A percentile compares a stretch with the other conserved stretches of the same genome.
phyloP scores from a whole-genome alignment of 2,329 filamentous ascomycete genomes.

The Colletotrichum magnum region DNA sequence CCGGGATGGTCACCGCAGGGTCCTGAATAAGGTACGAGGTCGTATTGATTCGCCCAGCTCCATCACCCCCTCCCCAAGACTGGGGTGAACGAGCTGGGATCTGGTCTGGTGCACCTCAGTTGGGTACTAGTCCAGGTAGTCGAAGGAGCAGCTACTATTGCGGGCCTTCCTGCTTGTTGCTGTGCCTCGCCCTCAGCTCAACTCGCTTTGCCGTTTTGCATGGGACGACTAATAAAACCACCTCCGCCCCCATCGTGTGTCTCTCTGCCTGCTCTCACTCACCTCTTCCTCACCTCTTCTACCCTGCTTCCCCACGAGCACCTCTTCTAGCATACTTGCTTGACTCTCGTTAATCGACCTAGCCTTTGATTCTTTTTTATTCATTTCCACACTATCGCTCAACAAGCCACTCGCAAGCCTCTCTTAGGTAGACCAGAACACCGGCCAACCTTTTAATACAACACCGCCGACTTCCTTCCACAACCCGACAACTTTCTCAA shows the following conservation, averaged over 20 bases:
- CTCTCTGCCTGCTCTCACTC: not conserved
- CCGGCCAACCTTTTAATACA: slow-evolving; percentile 31
- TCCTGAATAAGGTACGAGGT: slow-evolving; percentile 40
- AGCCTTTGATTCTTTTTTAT: slow-evolving; percentile 34
- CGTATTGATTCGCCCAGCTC: slow-evolving; percentile 39
- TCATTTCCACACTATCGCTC: slow-evolving; percentile 38
- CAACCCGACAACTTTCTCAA: slow-evolving; percentile 4
- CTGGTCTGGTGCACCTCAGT: too few species aligned
- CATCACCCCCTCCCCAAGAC: slow-evolving; percentile 25
- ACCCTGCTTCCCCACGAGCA: slow-evolving; percentile 31
- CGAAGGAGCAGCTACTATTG: too few species aligned
- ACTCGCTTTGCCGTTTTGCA: not conserved
- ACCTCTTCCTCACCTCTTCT: slow-evolving; percentile 30
- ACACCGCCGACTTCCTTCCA: slow-evolving; percentile 12
- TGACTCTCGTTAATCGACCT: slow-evolving; percentile 40
- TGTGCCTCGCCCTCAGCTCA: too few species aligned
- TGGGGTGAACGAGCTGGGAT: too few species aligned
- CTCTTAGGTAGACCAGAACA: slow-evolving; percentile 9
- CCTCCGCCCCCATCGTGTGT: slow-evolving; percentile 29
- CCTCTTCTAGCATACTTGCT: slow-evolving; percentile 29
- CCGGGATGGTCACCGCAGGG: slow-evolving; percentile 29
- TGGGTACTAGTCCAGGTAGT: too few species aligned
- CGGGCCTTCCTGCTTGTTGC: too few species aligned
- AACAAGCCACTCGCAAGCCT: slow-evolving; percentile 29
- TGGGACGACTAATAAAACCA: slow-evolving; percentile 34